Base-by-base conservation (phyloP, 2,329 filamentous ascomycete genomes). In the Claviceps arundinis region DNA sequence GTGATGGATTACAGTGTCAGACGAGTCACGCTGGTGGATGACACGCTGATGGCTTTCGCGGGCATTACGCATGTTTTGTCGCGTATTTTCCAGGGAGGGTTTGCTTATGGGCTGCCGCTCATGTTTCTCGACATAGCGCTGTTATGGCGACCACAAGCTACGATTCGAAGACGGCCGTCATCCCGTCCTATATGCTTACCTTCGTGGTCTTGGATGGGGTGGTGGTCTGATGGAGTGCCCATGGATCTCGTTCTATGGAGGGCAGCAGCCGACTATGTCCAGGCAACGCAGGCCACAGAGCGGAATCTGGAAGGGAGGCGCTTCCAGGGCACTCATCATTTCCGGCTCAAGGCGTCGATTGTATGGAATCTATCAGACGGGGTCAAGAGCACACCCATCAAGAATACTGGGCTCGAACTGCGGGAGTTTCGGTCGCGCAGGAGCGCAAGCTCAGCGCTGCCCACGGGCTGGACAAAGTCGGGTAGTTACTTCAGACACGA, bases 181-280 rank as follows among this genome's bases (percentile, higher is more conserved):
- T 59, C 66, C 3, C 62, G 64, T 0, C 62, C 67, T 11, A 64
- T 68, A 2, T 70, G 69, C 50, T 60, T 73, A 5, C 71, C 71
- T 0, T 71, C 68, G 4, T 73, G 71, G 71, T 71, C 70, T 34
- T 73, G 71, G 71, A 69, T 73, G 65, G 70, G 71, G 22, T 73
- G 71, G 71, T 72, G 69, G 65, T 71, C 70, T 52, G 71, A 73
- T 52, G 68, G 66, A 30, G 62, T 72, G 14, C 64, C 70, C 5
- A 67, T 69, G 14, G 71, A 73, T 50, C 55, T 73, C 52, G 62
- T 60, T 5, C 60, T 73, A 11, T 73, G 71, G 71, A 65, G 65
- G 47, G 69, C 70, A 1, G 67, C 69, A 1, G 68, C 68, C 8
- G 70, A 73, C 56, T 73, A 72, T 50, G 64, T 73, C 9, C 67